Evolutionary conservation across 2,329 filamentous ascomycete genomes (phyloP).

Genomic region (Aspergillus versicolor): DNA sequence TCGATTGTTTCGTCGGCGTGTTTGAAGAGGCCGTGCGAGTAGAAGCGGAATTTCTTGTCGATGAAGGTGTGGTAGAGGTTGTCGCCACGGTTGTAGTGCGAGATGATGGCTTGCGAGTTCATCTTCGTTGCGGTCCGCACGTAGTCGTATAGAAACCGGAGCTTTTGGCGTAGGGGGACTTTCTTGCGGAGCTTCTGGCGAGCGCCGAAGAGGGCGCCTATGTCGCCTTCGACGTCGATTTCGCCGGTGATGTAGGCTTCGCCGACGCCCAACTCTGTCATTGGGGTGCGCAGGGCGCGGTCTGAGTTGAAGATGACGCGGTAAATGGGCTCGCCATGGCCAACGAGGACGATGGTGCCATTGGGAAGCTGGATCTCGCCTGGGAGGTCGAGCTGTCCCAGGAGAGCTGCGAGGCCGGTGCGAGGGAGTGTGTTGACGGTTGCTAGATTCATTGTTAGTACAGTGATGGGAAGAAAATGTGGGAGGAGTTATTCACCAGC

Average conservation of each 20-base stretch:
- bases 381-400: too few relatives aligned
- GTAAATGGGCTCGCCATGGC: background rate
- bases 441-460: too few relatives aligned
- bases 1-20: background rate
- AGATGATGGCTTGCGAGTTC: background rate
- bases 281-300: background rate
- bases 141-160: background rate
- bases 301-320: background rate
- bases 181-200: background rate
- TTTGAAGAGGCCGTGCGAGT: constrained; percentile 1
- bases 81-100: background rate
- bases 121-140: background rate
- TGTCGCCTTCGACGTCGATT: background rate
- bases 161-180: background rate
- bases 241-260: background rate
- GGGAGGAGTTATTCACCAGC: too few relatives aligned
- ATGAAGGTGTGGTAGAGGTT: background rate
- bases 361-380: too few relatives aligned
- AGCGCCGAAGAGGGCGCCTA: background rate
- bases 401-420: too few relatives aligned
- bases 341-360: too few relatives aligned
- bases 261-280: background rate
- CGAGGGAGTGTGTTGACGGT: too few relatives aligned
- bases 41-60: background rate
- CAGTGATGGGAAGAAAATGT: too few relatives aligned